phyloP scores from a whole-genome alignment of 148 eudicot species.

The Fagopyrum homotropicum region DNA sequence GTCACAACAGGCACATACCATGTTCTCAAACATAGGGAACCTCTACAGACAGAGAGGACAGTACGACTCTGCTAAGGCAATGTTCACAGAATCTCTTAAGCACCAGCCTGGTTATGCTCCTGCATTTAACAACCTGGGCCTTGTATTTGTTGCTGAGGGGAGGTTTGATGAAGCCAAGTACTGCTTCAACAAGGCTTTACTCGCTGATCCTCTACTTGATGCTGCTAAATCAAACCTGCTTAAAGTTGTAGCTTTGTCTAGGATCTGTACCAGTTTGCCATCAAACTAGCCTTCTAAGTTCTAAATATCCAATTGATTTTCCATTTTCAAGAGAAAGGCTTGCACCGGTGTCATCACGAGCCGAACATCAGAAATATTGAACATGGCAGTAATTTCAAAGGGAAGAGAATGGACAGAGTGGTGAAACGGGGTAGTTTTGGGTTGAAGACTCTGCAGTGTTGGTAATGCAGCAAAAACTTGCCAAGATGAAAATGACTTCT shows the following conservation, averaged over 20 bases:
- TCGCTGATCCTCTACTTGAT: conserved; percentile 80
- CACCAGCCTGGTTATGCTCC: conserved; percentile 95
- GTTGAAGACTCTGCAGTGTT: not conserved
- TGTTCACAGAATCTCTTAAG: conserved; percentile 79
- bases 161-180: conserved; percentile 79
- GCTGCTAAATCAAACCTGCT: conserved; percentile 90
- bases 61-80: conserved; percentile 73
- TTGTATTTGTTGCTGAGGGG: conserved; percentile 89
- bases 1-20: conserved; percentile 64
- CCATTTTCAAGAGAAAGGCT: not conserved
- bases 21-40: conserved; percentile 82
- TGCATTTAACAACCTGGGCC: conserved; percentile 92
- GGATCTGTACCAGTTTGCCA: conserved; percentile 34
- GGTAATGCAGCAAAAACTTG: not conserved
- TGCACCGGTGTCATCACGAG: not conserved
- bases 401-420: not conserved
- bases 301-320: not conserved
- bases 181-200: conserved; percentile 82
- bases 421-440: not conserved
- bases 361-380: not conserved
- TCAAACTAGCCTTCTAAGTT: conserved; percentile 10
- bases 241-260: conserved; percentile 60
- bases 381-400: not conserved
- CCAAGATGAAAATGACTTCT: not conserved
- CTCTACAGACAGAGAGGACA: conserved; percentile 66